These are phyloP conservation scores for Oldenlandia corymbosa DNA, from an alignment of 257 asterid genomes.

Conservation along the genomic window DNA sequence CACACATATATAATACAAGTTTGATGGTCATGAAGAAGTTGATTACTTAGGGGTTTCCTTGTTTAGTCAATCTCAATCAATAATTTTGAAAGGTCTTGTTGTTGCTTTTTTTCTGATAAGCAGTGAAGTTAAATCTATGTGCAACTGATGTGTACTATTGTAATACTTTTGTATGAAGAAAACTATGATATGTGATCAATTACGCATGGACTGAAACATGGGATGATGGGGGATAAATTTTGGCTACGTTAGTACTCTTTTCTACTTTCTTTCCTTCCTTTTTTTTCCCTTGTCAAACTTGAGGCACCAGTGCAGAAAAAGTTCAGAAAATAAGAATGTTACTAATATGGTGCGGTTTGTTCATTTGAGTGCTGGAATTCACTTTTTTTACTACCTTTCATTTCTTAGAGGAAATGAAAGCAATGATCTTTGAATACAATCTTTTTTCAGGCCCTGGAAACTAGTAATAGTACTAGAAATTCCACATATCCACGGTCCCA, in stretches of 20 bases:
- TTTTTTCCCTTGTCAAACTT: conserved; percentile 1
- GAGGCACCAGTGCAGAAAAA: neutral
- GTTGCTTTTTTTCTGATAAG: conserved; percentile 12
- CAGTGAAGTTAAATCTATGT: too few species aligned
- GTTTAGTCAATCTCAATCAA: conserved; percentile 9
- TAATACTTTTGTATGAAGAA: too few species aligned
- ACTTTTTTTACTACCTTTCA: neutral
- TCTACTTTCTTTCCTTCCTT: too few species aligned
- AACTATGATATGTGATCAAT: neutral
- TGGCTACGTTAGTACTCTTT: neutral
- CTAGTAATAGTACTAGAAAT: too few species aligned
- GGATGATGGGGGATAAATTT: neutral
- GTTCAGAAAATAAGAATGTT: neutral
- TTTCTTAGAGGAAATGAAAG: neutral
- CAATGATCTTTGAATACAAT: neutral
- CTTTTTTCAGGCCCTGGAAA: neutral
- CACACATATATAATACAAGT: neutral
- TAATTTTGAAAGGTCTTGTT: neutral
- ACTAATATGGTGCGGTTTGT: neutral
- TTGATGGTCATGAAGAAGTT: neutral
- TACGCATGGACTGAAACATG: neutral
- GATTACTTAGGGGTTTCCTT: neutral
- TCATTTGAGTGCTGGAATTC: neutral
- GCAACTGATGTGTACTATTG: too few species aligned
- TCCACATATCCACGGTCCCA: too few species aligned